phyloP scores from a whole-genome alignment of 306 rosid genomes.

The Nissolia schottii region DNA sequence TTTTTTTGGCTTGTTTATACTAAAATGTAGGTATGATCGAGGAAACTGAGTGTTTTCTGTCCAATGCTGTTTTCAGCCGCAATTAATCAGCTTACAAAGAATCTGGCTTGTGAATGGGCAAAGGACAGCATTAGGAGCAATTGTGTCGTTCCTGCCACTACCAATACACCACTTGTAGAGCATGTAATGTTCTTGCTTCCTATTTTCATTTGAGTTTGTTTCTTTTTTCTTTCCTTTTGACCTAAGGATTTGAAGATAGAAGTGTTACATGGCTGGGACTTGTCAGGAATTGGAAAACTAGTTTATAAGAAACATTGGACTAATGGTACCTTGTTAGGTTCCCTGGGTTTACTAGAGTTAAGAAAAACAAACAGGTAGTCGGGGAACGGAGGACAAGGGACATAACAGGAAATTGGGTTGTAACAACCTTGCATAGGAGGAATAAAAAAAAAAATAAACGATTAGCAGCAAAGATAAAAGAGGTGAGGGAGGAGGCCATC shows the following conservation, averaged over 20 bases:
- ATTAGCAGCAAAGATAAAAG: too few species aligned
- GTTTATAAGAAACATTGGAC: neutral
- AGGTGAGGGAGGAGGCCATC: too few species aligned
- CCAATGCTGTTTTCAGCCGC: conserved; percentile 59
- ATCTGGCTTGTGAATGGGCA: conserved; percentile 93
- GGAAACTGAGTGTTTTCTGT: neutral
- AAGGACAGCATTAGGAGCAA: conserved; percentile 79
- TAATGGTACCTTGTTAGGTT: too few species aligned
- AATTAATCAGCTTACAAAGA: conserved; percentile 74
- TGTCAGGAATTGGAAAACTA: neutral
- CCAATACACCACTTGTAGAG: conserved; percentile 61
- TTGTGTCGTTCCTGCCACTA: conserved; percentile 77
- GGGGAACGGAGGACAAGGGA: too few species aligned
- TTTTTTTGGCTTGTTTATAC: neutral
- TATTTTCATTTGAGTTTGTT: neutral
- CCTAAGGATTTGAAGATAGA: neutral
- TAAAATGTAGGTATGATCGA: neutral
- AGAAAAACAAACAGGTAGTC: too few species aligned
- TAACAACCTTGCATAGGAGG: too few species aligned
- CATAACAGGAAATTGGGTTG: too few species aligned
- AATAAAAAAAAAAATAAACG: too few species aligned
- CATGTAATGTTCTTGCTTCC: conserved; percentile 42
- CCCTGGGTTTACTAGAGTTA: too few species aligned
- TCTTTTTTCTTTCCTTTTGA: conserved; percentile 16
- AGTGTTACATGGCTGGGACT: neutral